phyloP scores from a whole-genome alignment of 2,329 filamentous ascomycete genomes.

The Teratosphaeria gauchensis region DNA sequence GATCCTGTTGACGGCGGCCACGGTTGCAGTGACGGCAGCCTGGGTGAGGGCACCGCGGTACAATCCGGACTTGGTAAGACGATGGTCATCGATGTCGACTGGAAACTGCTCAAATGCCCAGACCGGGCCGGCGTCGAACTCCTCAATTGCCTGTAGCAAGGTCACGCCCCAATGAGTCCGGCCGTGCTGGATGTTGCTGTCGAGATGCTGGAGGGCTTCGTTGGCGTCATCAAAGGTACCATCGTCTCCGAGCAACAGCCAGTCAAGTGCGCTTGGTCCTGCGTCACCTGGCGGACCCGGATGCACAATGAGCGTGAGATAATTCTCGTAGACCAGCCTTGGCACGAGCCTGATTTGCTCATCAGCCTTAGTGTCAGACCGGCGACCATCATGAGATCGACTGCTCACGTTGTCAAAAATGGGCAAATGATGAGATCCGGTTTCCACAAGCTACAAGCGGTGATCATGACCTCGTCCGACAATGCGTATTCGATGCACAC shows the following conservation, averaged over 20 bases:
- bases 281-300: constrained; percentile 35
- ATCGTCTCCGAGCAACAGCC: constrained; percentile 36
- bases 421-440: constrained; percentile 36
- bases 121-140: constrained; percentile 36
- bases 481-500: constrained; percentile 33
- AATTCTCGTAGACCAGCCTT: constrained; percentile 25
- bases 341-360: constrained; percentile 21
- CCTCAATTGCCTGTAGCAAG: constrained; percentile 30
- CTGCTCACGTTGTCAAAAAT: constrained; percentile 27
- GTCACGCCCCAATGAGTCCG: constrained; percentile 35
- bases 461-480: constrained; percentile 26
- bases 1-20: constrained; percentile 31
- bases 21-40: constrained; percentile 29
- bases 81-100: constrained; percentile 31
- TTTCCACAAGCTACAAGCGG: constrained; percentile 28
- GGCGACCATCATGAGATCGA: not conserved
- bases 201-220: constrained; percentile 20
- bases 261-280: constrained; percentile 35
- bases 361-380: not conserved
- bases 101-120: constrained; percentile 37
- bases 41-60: constrained; percentile 32
- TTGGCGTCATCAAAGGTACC: constrained; percentile 26
- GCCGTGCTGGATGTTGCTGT: constrained; percentile 20
- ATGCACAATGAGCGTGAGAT: constrained; percentile 31
- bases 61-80: constrained; percentile 33